Evolutionary conservation across 768 basidiomycete species (phyloP).

Genomic region (Fomitopsis serialis): DNA sequence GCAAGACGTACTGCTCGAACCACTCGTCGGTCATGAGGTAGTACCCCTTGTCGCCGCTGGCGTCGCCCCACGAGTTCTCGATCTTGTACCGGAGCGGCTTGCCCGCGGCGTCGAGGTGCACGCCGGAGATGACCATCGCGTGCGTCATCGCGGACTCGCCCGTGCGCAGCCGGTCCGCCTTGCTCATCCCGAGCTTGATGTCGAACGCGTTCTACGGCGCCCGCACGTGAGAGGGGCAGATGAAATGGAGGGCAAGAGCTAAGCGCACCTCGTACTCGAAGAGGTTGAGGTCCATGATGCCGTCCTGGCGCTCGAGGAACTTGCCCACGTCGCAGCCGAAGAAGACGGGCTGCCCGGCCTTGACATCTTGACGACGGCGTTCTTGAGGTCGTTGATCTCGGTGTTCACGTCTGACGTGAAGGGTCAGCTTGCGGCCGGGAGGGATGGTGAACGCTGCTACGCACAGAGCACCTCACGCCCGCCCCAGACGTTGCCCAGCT

Average conservation of each 20-base stretch:
- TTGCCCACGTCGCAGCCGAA: conserved; percentile 97
- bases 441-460: background rate
- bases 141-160: conserved; percentile 92
- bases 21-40: conserved; percentile 90
- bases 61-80: conserved; percentile 92
- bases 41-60: conserved; percentile 76
- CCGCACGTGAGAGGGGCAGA: background rate
- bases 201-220: conserved; percentile 67
- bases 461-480: conserved; percentile 79
- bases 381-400: conserved; percentile 74
- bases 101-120: conserved; percentile 75
- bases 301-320: conserved; percentile 61
- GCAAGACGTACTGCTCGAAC: conserved; percentile 75
- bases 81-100: conserved; percentile 89
- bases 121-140: conserved; percentile 91
- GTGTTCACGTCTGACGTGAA: conserved; percentile 71
- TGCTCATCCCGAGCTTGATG: conserved; percentile 73
- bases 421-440: background rate
- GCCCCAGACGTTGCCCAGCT: conserved; percentile 90
- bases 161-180: conserved; percentile 78
- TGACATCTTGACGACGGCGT: conserved; percentile 78
- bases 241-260: background rate
- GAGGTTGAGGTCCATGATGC: conserved; percentile 83
- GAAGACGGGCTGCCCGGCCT: conserved; percentile 86
- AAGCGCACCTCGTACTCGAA: conserved; percentile 71